Conservation (phyloP, 108 stramenopile genomes). For the Pseudonitzschia pungens region DNA sequence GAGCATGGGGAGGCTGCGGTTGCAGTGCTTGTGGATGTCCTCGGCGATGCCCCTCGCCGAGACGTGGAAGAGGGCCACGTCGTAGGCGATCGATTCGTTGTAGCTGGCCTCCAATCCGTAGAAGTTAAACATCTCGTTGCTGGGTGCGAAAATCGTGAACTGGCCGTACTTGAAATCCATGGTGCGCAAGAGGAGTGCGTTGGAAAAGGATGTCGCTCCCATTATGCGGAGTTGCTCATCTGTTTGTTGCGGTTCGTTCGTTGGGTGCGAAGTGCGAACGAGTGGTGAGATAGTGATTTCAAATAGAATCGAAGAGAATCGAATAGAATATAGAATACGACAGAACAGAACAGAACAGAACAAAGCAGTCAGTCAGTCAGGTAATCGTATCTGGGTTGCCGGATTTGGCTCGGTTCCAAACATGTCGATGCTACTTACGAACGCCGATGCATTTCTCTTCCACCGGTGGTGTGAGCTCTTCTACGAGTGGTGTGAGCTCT, state of each 20-base stretch:
- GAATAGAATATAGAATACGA: no score
- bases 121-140: neutral
- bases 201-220: neutral
- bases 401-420: no score
- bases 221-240: neutral
- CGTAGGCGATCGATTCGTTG: neutral
- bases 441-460: neutral
- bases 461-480: no score
- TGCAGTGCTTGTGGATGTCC: neutral
- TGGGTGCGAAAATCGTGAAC: slow-evolving; percentile 6
- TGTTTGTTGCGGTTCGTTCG: neutral
- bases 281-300: no score
- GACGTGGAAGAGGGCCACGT: neutral
- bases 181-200: neutral
- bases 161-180: slow-evolving; percentile 11
- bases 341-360: no score
- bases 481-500: no score
- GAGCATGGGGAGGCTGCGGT: neutral
- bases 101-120: neutral
- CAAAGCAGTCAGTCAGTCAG: no score
- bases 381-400: no score
- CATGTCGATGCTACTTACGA: no score
- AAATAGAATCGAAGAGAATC: neutral
- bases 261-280: no score
- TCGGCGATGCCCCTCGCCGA: neutral